These are phyloP conservation scores for Cladophialophora carrionii DNA, from an alignment of 2,329 filamentous ascomycete genomes.

Conservation along the genomic window DNA sequence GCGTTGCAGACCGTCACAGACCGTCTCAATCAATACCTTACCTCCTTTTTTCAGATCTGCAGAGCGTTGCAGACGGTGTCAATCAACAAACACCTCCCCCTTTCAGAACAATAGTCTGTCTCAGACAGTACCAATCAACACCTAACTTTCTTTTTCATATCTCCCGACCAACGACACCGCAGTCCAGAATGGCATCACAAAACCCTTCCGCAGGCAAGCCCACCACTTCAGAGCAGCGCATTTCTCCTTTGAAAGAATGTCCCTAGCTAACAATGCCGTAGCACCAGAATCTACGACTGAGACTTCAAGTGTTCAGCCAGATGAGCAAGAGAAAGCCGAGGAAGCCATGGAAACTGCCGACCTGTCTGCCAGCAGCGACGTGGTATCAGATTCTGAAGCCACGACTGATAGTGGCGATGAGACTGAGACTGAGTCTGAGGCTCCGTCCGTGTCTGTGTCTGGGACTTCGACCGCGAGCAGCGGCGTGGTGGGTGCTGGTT, in stretches of 20 bases:
- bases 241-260: not conserved
- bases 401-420: not conserved
- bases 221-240: not conserved
- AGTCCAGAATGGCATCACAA: not conserved
- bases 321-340: not conserved
- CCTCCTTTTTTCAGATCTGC: not conserved
- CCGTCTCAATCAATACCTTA: not conserved
- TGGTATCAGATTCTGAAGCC: not conserved
- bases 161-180: not conserved
- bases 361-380: not conserved
- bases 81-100: not conserved
- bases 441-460: no score
- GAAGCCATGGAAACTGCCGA: not conserved
- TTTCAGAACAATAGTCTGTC: not conserved
- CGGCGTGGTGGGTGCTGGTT: not conserved
- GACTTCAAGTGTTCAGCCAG: not conserved
- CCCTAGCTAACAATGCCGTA: not conserved
- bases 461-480: not conserved
- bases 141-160: not conserved
- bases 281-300: not conserved
- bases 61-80: not conserved
- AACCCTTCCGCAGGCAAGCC: not conserved
- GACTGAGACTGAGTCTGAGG: constrained; percentile 1
- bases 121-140: not conserved
- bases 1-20: not conserved